These are phyloP conservation scores for Hypoxylon sp. DNA, from an alignment of 2,329 filamentous ascomycete genomes.

Conservation along the genomic window DNA sequence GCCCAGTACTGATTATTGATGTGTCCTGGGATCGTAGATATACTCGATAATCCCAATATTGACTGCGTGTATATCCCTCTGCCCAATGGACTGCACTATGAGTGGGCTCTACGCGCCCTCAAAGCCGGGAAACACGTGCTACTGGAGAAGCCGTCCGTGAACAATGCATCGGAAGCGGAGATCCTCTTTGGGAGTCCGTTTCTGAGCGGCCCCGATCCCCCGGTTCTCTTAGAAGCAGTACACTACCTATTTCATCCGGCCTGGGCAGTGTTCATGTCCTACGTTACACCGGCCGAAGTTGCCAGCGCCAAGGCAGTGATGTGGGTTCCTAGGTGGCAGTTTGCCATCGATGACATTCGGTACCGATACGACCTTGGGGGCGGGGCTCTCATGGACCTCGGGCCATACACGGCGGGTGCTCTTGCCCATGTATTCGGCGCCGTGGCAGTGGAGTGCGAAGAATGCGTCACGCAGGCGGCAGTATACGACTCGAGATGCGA, in stretches of 20 bases:
- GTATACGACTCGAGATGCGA: conserved; percentile 47
- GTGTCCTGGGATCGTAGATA: conserved; percentile 41
- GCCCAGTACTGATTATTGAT: not conserved
- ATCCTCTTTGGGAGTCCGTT: conserved; percentile 58
- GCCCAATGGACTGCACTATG: conserved; percentile 57
- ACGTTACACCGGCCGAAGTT: conserved; percentile 56
- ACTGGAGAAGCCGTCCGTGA: conserved; percentile 65
- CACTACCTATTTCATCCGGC: conserved; percentile 65
- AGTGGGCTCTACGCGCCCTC: conserved; percentile 63
- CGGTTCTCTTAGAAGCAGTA: conserved; percentile 66
- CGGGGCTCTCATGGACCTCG: conserved; percentile 56
- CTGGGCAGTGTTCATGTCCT: conserved; percentile 57
- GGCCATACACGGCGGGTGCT: conserved; percentile 52
- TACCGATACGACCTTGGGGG: conserved; percentile 59
- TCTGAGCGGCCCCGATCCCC: conserved; percentile 52
- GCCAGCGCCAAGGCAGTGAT: conserved; percentile 51
- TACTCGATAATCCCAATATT: conserved; percentile 58
- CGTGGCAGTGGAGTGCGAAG: conserved; percentile 52
- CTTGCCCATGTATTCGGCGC: conserved; percentile 52
- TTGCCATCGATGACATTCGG: conserved; percentile 58
- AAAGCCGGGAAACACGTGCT: conserved; percentile 66
- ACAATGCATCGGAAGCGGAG: conserved; percentile 60
- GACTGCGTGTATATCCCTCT: conserved; percentile 66
- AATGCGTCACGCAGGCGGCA: conserved; percentile 44
- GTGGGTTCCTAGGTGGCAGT: conserved; percentile 50